Base-by-base conservation (phyloP, 2,329 filamentous ascomycete genomes). In the Pseudocercospora pini-densiflorae region DNA sequence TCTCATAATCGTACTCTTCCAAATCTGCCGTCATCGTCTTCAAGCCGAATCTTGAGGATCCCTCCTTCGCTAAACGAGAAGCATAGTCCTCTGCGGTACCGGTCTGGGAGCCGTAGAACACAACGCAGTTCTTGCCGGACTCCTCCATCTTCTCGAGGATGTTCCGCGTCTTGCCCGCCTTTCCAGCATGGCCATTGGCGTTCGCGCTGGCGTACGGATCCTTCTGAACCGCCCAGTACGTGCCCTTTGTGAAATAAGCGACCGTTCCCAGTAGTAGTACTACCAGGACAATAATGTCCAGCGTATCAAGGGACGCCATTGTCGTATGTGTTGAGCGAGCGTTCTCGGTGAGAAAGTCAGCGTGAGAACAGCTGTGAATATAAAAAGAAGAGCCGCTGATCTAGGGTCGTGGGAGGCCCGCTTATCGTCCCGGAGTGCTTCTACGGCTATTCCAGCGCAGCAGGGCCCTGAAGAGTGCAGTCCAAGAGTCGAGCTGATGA, bases 1-100 rank as follows among this genome's bases (percentile, higher is more conserved):
- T 97, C 62, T 98, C 94, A 76, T 90, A 97, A 78, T 99, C 95
- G 81, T 97, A 99, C 73, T 99, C 95, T 81, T 99, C 95, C 70
- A 99, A 85, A 81, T 99, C 95, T 62, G 94, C 95, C 16, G 97
- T 93, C 94, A 99, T 98, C 69, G 94, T 97, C 82, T 97, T 96
- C 69, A 99, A 86, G 43, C 95, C 95, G 78, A 97, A 99, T 69
- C 95, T 89, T 76, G 94, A 97, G 80, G 94, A 94, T 76, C 95
- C 95, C 81, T 99, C 95, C 86, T 99, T 99, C 72, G 95, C 93
- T 73, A 99, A 84, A 74, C 96, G 89, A 12, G 94, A 97, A 71
- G 95, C 96, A 78, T 99, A 99, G 80, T 99, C 95, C 83, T 99
- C 96, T 59, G 95, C 95, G 47, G 95, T 99, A 75, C 95, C 95